Conservation (phyloP, 331 rosid genomes). For the Spiraea crenata region DNA sequence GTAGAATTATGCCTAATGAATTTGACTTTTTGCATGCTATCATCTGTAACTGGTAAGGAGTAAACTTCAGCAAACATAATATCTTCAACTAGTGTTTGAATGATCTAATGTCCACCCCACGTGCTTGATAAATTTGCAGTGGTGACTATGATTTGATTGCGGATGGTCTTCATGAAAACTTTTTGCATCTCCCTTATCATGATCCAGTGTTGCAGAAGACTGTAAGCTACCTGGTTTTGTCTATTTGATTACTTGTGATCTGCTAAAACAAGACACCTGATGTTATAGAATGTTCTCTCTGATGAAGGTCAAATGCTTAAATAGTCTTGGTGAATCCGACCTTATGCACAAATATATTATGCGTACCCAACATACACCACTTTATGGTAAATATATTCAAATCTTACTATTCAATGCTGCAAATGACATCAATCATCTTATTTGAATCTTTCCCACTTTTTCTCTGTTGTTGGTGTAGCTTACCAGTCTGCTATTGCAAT, state of each 20-base stretch:
- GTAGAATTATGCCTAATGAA: conserved; percentile 44
- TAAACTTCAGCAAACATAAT: conserved; percentile 24
- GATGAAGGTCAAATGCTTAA: conserved; percentile 75
- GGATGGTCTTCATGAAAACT: conserved; percentile 92
- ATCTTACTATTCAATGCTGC: neutral
- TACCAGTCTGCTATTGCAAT: conserved; percentile 67
- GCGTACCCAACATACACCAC: conserved; percentile 69
- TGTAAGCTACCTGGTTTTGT: conserved; percentile 47
- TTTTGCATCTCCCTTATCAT: conserved; percentile 83
- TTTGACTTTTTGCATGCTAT: conserved; percentile 69
- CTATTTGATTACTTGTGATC: conserved; percentile 20
- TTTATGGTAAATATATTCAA: conserved; percentile 53
- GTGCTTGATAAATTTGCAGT: conserved; percentile 48
- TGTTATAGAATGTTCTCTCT: conserved; percentile 28
- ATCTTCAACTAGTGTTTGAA: conserved; percentile 7
- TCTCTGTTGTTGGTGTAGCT: conserved; percentile 41
- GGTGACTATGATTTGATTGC: conserved; percentile 81
- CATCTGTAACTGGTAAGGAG: conserved; percentile 66
- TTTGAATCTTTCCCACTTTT: neutral
- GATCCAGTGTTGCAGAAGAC: conserved; percentile 94
- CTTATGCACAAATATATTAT: conserved; percentile 60
- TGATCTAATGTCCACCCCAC: conserved; percentile 13
- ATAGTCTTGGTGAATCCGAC: conserved; percentile 73
- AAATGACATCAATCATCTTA: conserved; percentile 18
- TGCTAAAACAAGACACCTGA: conserved; percentile 33